phyloP scores from a whole-genome alignment of 2,329 filamentous ascomycete genomes.

The Sporothrix pallida region DNA sequence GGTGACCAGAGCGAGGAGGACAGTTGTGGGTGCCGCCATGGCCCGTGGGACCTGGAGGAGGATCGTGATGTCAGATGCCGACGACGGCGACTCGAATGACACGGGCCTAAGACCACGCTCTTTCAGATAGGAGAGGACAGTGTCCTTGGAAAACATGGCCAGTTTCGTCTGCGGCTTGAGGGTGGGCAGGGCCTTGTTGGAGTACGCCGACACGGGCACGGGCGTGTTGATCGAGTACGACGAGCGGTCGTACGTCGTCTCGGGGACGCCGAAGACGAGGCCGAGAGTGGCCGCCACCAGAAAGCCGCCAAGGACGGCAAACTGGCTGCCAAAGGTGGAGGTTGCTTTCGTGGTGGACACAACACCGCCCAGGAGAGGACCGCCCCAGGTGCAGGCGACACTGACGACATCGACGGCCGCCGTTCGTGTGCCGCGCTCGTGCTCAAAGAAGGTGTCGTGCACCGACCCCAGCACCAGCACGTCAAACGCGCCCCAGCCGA shows the following conservation, averaged over 20 bases:
- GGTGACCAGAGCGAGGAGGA: slow-evolving; percentile 53
- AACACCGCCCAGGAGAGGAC: slow-evolving; percentile 58
- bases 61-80: slow-evolving; percentile 36
- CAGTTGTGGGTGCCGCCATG: slow-evolving; percentile 56
- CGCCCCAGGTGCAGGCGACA: slow-evolving; percentile 58
- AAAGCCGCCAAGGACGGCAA: slow-evolving; percentile 58
- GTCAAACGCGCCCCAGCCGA: slow-evolving; percentile 66
- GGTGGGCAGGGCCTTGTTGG: slow-evolving; percentile 40
- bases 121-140: slow-evolving; percentile 34
- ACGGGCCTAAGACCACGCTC: not conserved
- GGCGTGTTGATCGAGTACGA: slow-evolving; percentile 41
- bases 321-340: slow-evolving; percentile 54
- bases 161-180: slow-evolving; percentile 38
- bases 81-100: slow-evolving; percentile 46
- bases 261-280: slow-evolving; percentile 56
- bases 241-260: slow-evolving; percentile 58
- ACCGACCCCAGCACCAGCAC: slow-evolving; percentile 59
- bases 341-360: slow-evolving; percentile 38
- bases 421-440: slow-evolving; percentile 56
- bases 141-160: slow-evolving; percentile 29
- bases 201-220: slow-evolving; percentile 43
- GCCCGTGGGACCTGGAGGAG: slow-evolving; percentile 56
- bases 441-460: slow-evolving; percentile 64
- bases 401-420: slow-evolving; percentile 54
- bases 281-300: slow-evolving; percentile 55